Evolutionary conservation across 331 rosid species (phyloP).

Genomic region (Arachis monticola): DNA sequence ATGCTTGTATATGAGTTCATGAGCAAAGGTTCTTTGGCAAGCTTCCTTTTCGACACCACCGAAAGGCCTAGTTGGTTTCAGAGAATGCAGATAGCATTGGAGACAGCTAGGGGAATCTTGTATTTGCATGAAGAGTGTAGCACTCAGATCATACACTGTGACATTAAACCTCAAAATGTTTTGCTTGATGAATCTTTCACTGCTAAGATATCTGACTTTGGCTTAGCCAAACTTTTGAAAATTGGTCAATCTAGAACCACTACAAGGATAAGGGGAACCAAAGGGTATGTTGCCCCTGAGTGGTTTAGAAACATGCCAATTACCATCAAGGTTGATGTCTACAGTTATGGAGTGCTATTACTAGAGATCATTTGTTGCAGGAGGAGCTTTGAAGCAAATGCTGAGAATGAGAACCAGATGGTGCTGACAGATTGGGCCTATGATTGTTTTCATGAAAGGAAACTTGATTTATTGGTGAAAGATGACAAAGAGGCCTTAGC

Average conservation of each 20-base stretch:
- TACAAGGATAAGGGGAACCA: conserved; percentile 29
- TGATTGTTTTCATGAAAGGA: conserved; percentile 36
- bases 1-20: conserved; percentile 35
- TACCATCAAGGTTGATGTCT: conserved; percentile 38
- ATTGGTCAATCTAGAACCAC: conserved; percentile 23
- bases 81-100: conserved; percentile 33
- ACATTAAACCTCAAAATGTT: conserved; percentile 38
- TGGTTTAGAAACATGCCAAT: conserved; percentile 35
- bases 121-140: conserved; percentile 43
- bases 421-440: conserved; percentile 35
- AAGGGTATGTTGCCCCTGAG: conserved; percentile 39
- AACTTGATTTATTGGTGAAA: conserved; percentile 17
- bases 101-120: conserved; percentile 34
- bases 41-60: background rate
- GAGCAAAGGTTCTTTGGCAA: conserved; percentile 29
- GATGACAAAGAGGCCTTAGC: conserved; percentile 21
- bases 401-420: conserved; percentile 28
- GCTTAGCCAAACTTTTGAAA: conserved; percentile 36
- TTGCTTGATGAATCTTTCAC: conserved; percentile 34
- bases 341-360: conserved; percentile 34
- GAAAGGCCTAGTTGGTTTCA: conserved; percentile 33
- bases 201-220: conserved; percentile 33
- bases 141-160: conserved; percentile 35
- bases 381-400: conserved; percentile 18
- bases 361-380: conserved; percentile 40